Percentiles rank a stretch among this genome's conserved stretches.
Evolutionary conservation across 2,329 filamentous ascomycete species (phyloP).

Genomic region (Grosmannia clavigera): DNA sequence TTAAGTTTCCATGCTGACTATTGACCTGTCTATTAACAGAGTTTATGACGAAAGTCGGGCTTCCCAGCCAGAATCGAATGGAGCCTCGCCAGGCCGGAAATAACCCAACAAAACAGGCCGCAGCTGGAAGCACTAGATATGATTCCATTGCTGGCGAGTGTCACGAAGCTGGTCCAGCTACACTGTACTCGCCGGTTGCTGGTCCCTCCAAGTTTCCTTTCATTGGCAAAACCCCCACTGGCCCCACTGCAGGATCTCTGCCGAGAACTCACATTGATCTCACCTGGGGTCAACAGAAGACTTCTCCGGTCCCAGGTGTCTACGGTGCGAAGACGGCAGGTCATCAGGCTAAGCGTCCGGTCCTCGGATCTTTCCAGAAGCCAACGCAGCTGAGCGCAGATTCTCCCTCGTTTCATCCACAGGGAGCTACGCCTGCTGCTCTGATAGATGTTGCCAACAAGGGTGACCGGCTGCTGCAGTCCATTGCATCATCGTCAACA

Average conservation of each 20-base stretch:
- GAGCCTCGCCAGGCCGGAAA: not conserved
- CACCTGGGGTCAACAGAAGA: no score
- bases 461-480: not conserved
- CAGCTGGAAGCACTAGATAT: not conserved
- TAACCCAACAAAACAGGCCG: not conserved
- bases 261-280: no score
- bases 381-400: not conserved
- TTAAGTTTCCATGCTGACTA: not conserved
- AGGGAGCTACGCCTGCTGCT: not conserved
- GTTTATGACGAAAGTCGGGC: not conserved
- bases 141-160: not conserved
- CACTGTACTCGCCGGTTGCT: not conserved
- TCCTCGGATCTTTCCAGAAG: not conserved
- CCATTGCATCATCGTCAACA: not conserved
- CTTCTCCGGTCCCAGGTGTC: not conserved
- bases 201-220: not conserved
- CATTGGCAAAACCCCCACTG: not conserved
- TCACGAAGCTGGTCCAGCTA: not conserved
- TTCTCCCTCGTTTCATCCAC: not conserved
- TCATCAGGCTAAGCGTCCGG: not conserved
- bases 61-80: not conserved
- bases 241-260: not conserved
- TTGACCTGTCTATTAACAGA: not conserved
- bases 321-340: not conserved
- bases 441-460: not conserved